phyloP scores from a whole-genome alignment of 179 eudicot species.

The Silene noctiflora region DNA sequence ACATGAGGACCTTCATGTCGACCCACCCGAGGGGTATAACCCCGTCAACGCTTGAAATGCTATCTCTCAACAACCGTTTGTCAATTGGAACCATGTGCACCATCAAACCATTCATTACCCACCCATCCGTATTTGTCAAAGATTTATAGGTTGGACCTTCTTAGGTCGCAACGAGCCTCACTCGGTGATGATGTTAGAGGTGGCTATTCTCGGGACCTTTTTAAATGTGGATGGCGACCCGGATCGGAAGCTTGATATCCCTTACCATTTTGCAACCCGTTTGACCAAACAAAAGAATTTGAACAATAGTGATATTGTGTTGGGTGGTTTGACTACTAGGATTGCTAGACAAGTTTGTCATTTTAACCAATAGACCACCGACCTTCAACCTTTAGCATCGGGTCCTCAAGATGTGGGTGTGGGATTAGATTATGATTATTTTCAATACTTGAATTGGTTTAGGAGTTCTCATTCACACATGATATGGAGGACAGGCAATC shows the following conservation, averaged over 20 bases:
- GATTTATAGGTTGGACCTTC: not conserved
- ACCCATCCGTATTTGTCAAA: not conserved
- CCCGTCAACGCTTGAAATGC: not conserved
- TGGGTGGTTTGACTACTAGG: not conserved
- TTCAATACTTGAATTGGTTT: not conserved
- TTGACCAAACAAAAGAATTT: not conserved
- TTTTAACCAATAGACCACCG: not conserved
- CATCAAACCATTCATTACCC: not conserved
- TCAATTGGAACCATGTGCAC: not conserved
- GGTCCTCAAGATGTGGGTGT: not conserved
- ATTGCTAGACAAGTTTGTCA: not conserved
- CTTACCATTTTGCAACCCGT: not conserved
- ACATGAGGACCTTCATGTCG: not conserved
- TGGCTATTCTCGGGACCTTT: not conserved
- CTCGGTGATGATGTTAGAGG: not conserved
- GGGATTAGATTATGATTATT: not conserved
- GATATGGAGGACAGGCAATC: not conserved
- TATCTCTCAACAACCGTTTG: not conserved
- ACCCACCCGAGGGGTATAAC: not conserved
- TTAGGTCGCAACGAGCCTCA: not conserved
- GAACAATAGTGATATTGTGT: not conserved
- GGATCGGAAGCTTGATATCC: not conserved
- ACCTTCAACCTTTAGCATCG: not conserved
- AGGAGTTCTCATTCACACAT: not conserved
- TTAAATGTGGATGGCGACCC: not conserved